phyloP scores from a whole-genome alignment of 1,139 yeast genomes.

The Geotrichum reessii region DNA sequence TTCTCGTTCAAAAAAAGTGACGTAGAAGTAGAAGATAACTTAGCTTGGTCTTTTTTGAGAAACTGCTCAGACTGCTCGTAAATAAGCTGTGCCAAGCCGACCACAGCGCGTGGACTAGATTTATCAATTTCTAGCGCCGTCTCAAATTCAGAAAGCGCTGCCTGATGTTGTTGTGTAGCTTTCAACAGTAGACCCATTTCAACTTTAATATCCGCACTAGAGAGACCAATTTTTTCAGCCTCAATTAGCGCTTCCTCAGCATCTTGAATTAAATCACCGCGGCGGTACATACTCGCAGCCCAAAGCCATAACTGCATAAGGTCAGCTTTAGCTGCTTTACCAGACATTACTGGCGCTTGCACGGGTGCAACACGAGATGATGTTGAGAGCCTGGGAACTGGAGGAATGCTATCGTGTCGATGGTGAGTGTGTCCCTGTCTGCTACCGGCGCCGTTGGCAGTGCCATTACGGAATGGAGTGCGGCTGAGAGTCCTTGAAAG shows the following conservation, averaged over 20 bases:
- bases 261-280: conserved; percentile 51
- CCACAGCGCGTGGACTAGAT: conserved; percentile 51
- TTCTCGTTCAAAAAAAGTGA: conserved; percentile 27
- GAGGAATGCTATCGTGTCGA: not conserved
- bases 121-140: conserved; percentile 52
- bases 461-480: not conserved
- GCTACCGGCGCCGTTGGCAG: not conserved
- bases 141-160: conserved; percentile 65
- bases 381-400: conserved; percentile 12
- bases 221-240: conserved; percentile 51
- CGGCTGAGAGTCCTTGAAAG: conserved; percentile 7
- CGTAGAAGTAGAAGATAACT: not conserved
- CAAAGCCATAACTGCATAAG: conserved; percentile 70
- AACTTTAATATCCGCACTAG: conserved; percentile 50
- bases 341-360: not conserved
- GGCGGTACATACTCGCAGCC: conserved; percentile 60
- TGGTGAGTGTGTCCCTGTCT: not conserved
- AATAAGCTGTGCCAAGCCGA: conserved; percentile 61
- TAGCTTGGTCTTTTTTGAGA: conserved; percentile 1
- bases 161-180: conserved; percentile 32
- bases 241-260: conserved; percentile 71
- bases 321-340: conserved; percentile 3
- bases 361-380: conserved; percentile 7
- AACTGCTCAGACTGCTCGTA: conserved; percentile 36
- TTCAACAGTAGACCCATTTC: conserved; percentile 50